Base-by-base conservation (phyloP, 768 basidiomycete genomes). In the Pluteus cervinus region DNA sequence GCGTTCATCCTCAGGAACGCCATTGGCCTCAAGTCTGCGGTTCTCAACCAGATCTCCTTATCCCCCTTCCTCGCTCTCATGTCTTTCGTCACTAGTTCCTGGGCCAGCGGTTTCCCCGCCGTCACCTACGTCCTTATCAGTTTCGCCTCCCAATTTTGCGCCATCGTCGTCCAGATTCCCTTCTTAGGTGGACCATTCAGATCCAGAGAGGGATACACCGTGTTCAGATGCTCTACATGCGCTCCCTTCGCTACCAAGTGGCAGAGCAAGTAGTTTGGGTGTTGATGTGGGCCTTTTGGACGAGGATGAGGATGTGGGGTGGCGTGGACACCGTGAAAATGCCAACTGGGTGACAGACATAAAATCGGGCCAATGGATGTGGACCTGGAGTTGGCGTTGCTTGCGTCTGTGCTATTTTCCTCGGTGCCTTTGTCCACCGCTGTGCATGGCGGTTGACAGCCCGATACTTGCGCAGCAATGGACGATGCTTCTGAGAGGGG, bases 191-290 rank as follows among this genome's bases (percentile, higher is more conserved):
- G n/a, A n/a, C n/a, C n/a, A n/a, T n/a, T n/a, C n/a, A n/a, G n/a
- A n/a, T n/a, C n/a, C n/a, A n/a, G n/a, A n/a, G n/a, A n/a, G n/a
- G n/a, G n/a, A n/a, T n/a, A n/a, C n/a, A n/a, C n/a, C n/a, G n/a
- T n/a, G n/a, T n/a, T n/a, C n/a, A n/a, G 45, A 47, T 25, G 45
- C 47, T 4, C 38, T 43, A 25, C 45, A 51, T 31, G 41, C 48
- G 4, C 33, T 57, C 9, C 60, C 59, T 7, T 53, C 58, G n/a
- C 46, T 59, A 17, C 48, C 51, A 32, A 57, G 53, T 21, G 61
- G 60, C 39, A 54, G 55, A 21, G 61, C 56, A 15, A 56, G 52
- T 34, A 63, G 58, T 32, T 40, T 51, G 33, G 62, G 57, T 15
- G 45, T 39, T 9, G 61, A 62, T 12, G 54, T 51, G 14, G 40